Percentiles rank a stretch among this genome's conserved stretches.
phyloP scores from a whole-genome alignment of 1,139 yeast genomes.

The Saccharomyces hybrid region DNA sequence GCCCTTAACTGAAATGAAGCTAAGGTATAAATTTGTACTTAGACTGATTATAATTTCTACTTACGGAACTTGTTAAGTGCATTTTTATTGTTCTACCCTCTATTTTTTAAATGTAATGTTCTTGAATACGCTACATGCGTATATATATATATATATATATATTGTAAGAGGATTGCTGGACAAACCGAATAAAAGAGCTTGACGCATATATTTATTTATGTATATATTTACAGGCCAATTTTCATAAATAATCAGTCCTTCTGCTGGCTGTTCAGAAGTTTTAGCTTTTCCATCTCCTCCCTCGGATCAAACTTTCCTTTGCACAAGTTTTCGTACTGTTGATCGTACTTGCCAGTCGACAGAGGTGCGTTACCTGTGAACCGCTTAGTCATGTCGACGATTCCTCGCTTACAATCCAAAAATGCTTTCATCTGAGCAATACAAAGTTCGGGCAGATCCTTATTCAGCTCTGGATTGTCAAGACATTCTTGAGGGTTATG shows the following conservation, averaged over 20 bases:
- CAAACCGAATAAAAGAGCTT: not conserved
- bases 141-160: not conserved
- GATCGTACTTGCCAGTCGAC: slow-evolving; percentile 88
- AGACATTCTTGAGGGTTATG: slow-evolving; percentile 86
- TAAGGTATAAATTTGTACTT: not conserved
- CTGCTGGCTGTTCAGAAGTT: slow-evolving; percentile 23
- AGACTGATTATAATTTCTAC: not conserved
- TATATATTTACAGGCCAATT: not conserved
- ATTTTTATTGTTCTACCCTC: no score
- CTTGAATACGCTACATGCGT: not conserved
- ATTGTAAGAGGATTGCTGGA: not conserved
- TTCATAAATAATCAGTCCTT: slow-evolving; percentile 11
- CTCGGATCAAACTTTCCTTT: slow-evolving; percentile 73
- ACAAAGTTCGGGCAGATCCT: slow-evolving; percentile 81
- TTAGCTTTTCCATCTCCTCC: slow-evolving; percentile 68
- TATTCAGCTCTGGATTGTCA: slow-evolving; percentile 67
- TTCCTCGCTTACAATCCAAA: slow-evolving; percentile 79
- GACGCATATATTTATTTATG: not conserved
- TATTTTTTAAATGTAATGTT: not conserved
- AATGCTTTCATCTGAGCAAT: slow-evolving; percentile 77
- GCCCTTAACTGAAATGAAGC: not conserved
- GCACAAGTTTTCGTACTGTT: slow-evolving; percentile 70
- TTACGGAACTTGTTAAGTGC: not conserved
- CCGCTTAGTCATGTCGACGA: slow-evolving; percentile 83
- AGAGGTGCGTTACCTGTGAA: slow-evolving; percentile 91